Evolutionary conservation across 805 yeast genomes (phyloP), one percentile per base, ranked within the genome.

Genomic region (Saturnispora ahearnii): DNA sequence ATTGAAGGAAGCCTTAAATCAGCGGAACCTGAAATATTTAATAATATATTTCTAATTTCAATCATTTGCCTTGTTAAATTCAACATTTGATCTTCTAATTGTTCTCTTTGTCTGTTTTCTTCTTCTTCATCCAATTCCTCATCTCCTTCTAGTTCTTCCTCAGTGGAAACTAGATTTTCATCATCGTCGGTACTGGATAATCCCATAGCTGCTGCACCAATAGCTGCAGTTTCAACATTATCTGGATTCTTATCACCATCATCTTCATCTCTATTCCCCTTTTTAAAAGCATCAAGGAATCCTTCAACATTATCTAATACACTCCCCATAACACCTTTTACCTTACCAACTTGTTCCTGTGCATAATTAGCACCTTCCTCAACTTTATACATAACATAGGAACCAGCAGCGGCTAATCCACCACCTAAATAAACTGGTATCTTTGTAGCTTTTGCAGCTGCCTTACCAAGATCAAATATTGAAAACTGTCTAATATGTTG

Each of bases 11-110:
- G 72, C 57, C 82, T 87, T 45, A 93, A 71, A 11, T 87, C 78
- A 34, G 87, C 88, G 5, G 84, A 71, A 0, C 78, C 72, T 58
- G 88, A 93, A 15, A 93, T 79, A 53, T 78, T 81, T 51, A 84
- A 77, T 47, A 93, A 71, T 30, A 93, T 77, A 46, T 82, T 77
- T 62, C 98, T 74, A 51, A 93, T 90, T 65, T 95, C 99, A 59
- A 93, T 95, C 99, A 93, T 93, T 65, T 89, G 96, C 57, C 89
- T 80, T 7, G 99, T 95, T 54, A 93, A 68, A 55, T 84, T 84
- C 64, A 93, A 71, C 84, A 93, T 93, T 49, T 87, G 91, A 56
- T 82, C 84, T 53, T 82, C 81, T 2, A 88, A 77, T 44, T 72
- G 72, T 49, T 79, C 84, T 22, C 74, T 74, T 18, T 64, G 69